phyloP scores from a whole-genome alignment of 352 stramenopile genomes.

The Phytophthora fragariaefolia region DNA sequence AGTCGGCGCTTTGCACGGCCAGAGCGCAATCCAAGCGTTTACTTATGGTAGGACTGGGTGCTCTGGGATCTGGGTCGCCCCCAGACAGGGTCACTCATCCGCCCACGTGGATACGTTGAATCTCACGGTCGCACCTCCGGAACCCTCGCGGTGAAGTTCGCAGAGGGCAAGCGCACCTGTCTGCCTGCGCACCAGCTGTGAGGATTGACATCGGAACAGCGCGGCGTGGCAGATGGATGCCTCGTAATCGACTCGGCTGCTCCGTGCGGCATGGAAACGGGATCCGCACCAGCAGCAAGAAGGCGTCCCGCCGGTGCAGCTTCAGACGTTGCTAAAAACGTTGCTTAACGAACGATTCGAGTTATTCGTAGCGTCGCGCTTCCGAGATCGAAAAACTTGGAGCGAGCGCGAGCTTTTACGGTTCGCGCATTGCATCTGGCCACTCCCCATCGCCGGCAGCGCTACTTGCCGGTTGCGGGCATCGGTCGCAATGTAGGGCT shows the following conservation, averaged over 20 bases:
- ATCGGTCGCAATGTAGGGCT: slow-evolving; percentile 14
- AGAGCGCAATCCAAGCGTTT: slow-evolving; percentile 30
- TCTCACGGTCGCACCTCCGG: slow-evolving; percentile 26
- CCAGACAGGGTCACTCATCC: too few species aligned
- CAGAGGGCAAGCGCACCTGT: too few species aligned
- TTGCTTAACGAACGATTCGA: too few species aligned
- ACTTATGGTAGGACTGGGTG: slow-evolving; percentile 13
- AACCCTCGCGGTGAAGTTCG: too few species aligned
- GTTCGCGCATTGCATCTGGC: slow-evolving; percentile 27
- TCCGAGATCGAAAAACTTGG: too few species aligned
- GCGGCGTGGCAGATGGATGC: too few species aligned
- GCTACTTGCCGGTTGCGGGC: slow-evolving; percentile 11
- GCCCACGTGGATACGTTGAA: slow-evolving; percentile 6
- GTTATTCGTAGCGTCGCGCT: too few species aligned
- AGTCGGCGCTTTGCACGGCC: slow-evolving; percentile 7
- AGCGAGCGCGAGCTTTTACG: slow-evolving; percentile 24
- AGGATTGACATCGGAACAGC: slow-evolving; percentile 4
- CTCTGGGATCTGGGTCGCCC: too few species aligned
- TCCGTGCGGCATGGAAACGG: too few species aligned
- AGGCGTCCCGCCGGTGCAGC: slow-evolving; percentile 19
- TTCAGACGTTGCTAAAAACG: slow-evolving; percentile 29
- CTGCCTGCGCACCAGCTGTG: slow-evolving; percentile 27
- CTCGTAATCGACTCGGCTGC: too few species aligned
- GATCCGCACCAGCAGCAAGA: slow-evolving; percentile 5
- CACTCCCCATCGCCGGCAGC: not conserved